Evolutionary conservation across 2,329 filamentous ascomycete genomes (phyloP), one percentile per base, ranked within the genome.

Genomic region (Celoporthe dispersa): DNA sequence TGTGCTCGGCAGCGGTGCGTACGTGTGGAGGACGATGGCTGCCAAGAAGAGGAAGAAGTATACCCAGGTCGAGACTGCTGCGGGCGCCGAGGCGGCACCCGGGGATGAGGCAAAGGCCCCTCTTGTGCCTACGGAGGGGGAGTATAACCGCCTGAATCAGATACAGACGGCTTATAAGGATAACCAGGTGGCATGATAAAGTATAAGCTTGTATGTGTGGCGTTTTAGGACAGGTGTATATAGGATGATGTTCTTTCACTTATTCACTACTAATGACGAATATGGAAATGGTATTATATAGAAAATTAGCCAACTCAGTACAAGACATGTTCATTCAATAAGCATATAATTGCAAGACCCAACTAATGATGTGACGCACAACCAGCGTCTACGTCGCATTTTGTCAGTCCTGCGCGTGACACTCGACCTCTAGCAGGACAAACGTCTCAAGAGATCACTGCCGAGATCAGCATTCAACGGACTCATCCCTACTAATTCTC

Each of bases 121-220:
- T 33, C 63, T 65, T n/a, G 63, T 65, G 22, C 44, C 33, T 22
- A 37, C 25, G 16, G 48, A 37, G 31, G 44, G 31, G 4, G 31
- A 39, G 48, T 55, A 65, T 31, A 31, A 33, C 19, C 63, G 63
- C 12, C 63, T 65, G 16, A 55, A 19, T 28, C 63, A 65, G 44
- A 16, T 65, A n/a, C 63, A 55, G 63, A 51, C 63, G 11, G 63
- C 41, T n/a, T 65, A 65, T 22, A 51, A 41, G 41, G 63, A 65
- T 25, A 35, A 62, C 11, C 16, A 35, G 22, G 35, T 22, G 31
- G 60, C 60, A 28, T 41, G 35, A 41, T 44, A n/a, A n/a, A n/a
- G 61, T 16, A 11, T n/a, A n/a, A n/a, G n/a, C n/a, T n/a, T n/a
- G n/a, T n/a, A n/a, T n/a, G n/a, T n/a, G n/a, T n/a, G n/a, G n/a